A percentile compares a stretch with the other conserved stretches of the same genome.
Evolutionary conservation across 2,329 filamentous ascomycete species (phyloP).

Genomic region (Aureobasidium sp.): DNA sequence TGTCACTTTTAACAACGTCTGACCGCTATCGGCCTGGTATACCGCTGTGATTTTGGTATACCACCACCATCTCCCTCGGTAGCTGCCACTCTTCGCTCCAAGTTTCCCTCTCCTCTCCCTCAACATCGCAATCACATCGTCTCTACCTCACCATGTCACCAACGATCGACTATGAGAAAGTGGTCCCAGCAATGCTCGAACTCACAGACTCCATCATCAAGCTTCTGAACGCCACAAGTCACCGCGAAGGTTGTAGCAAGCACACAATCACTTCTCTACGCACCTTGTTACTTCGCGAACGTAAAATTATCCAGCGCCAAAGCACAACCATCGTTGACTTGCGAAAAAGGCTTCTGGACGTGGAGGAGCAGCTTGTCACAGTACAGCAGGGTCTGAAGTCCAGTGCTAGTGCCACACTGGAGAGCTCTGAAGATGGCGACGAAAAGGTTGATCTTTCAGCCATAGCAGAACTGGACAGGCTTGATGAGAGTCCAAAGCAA

Average conservation of each 20-base stretch:
- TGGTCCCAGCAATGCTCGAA: not conserved
- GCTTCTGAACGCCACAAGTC: not conserved
- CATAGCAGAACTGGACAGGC: not conserved
- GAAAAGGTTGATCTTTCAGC: not conserved
- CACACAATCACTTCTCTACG: not conserved
- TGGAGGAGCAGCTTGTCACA: not conserved
- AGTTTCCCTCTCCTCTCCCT: too few relatives aligned
- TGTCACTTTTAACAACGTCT: not conserved
- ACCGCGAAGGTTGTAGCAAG: not conserved
- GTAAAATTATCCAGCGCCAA: not conserved
- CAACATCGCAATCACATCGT: not conserved
- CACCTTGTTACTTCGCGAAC: not conserved
- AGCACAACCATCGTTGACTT: not conserved
- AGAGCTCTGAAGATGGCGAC: not conserved
- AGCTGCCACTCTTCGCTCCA: too few relatives aligned
- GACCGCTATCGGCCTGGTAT: not conserved
- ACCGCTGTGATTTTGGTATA: not conserved
- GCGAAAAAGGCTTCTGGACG: not conserved
- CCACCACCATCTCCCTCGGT: not conserved
- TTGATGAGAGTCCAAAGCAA: not conserved
- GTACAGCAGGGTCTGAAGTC: not conserved
- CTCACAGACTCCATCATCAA: not conserved
- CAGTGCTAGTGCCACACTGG: not conserved
- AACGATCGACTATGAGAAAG: not conserved
- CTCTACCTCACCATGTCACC: not conserved